Evolutionary conservation across 2,329 filamentous ascomycete species (phyloP).

Genomic region (Myriosclerotinia curreyana): DNA sequence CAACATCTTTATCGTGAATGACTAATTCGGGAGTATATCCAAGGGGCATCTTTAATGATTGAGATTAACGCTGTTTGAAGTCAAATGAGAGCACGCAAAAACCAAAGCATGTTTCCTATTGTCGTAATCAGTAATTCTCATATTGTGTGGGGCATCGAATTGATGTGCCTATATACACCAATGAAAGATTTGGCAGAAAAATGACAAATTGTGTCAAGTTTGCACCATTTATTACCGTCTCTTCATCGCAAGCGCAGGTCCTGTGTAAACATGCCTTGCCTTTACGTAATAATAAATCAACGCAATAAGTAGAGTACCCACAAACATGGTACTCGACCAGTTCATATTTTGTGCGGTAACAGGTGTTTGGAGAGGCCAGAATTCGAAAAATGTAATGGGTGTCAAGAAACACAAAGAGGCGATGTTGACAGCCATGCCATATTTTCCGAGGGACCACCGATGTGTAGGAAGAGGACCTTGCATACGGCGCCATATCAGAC

Average conservation of each 20-base stretch:
- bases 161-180: neutral
- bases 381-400: conserved; percentile 44
- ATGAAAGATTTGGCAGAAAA: neutral
- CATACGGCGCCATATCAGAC: conserved; percentile 41
- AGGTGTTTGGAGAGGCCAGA: conserved; percentile 45
- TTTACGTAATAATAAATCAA: conserved; percentile 27
- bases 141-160: neutral
- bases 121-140: neutral
- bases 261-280: conserved; percentile 32
- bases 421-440: conserved; percentile 43
- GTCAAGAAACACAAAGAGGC: conserved; percentile 45
- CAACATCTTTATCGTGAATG: neutral
- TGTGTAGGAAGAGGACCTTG: conserved; percentile 41
- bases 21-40: neutral
- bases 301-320: conserved; percentile 19
- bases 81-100: neutral
- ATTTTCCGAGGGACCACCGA: conserved; percentile 45
- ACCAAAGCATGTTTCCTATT: neutral
- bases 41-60: neutral
- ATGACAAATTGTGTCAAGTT: neutral
- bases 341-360: conserved; percentile 48
- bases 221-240: neutral
- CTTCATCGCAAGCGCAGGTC: conserved; percentile 19
- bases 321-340: conserved; percentile 35
- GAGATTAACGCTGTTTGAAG: neutral